Conservation (phyloP, 257 asterid species). For the Petunia secreta region DNA sequence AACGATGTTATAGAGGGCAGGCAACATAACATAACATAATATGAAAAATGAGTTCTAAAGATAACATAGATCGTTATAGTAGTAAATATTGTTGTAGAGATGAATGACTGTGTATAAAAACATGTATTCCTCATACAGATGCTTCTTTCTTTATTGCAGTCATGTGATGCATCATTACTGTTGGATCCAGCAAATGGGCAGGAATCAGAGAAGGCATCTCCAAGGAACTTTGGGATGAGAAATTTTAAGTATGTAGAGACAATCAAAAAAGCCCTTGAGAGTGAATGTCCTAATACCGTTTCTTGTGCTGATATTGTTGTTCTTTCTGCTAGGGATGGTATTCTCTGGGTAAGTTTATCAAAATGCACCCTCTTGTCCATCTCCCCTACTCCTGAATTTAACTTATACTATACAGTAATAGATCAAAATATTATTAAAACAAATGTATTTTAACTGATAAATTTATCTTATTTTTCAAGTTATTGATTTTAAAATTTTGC, state of each 20-base stretch:
- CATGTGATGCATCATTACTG: slow-evolving; percentile 85
- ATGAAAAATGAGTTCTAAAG: too few species aligned
- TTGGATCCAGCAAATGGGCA: slow-evolving; percentile 50
- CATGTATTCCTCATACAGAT: too few species aligned
- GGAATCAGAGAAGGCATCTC: slow-evolving; percentile 60
- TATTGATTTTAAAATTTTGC: too few species aligned
- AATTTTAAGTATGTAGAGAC: slow-evolving; percentile 63
- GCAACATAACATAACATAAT: too few species aligned
- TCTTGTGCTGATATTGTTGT: slow-evolving; percentile 92
- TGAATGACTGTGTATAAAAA: too few species aligned
- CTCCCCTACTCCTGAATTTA: rapidly evolving
- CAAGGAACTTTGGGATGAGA: slow-evolving; percentile 71
- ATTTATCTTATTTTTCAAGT: not conserved
- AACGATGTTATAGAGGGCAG: too few species aligned
- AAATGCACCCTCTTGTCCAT: not conserved
- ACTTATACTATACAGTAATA: not conserved
- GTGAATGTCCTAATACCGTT: slow-evolving; percentile 64
- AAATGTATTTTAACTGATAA: not conserved
- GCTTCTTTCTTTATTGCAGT: slow-evolving; percentile 33
- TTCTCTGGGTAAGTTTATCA: slow-evolving; percentile 50
- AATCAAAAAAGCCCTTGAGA: slow-evolving; percentile 67
- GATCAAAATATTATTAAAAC: not conserved
- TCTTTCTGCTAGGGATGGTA: slow-evolving; percentile 82
- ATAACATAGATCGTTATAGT: too few species aligned
- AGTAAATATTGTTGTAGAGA: too few species aligned